A percentile compares a stretch with the other conserved stretches of the same genome.
Conservation (phyloP, 306 rosid species). For the Cicer judaicum region DNA sequence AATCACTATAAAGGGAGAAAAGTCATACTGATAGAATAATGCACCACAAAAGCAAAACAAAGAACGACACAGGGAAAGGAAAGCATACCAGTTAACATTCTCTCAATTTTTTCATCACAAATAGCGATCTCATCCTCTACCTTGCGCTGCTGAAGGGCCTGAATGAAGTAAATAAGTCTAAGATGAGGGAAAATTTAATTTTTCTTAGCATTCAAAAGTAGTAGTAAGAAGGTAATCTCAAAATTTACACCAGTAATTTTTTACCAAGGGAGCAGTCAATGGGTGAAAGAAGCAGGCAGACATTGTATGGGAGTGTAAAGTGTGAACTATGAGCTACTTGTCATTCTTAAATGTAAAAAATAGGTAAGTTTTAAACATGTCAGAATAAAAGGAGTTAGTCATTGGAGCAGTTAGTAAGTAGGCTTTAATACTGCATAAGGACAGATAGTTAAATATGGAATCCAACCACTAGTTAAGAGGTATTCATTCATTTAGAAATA, state of each 20-base stretch:
- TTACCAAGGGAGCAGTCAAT: conserved; percentile 2
- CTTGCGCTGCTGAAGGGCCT: conserved; percentile 70
- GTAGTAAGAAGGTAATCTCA: conserved; percentile 19
- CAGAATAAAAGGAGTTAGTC: conserved; percentile 5
- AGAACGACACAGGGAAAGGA: background rate
- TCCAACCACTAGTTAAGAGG: conserved; percentile 6
- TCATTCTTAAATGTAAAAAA: conserved; percentile 8
- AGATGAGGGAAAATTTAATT: conserved; percentile 16
- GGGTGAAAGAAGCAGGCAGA: conserved; percentile 26
- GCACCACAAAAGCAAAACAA: conserved; percentile 33
- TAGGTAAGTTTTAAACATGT: background rate
- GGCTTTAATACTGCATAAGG: background rate
- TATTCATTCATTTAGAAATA: conserved; percentile 4
- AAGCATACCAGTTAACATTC: conserved; percentile 62
- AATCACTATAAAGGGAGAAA: background rate
- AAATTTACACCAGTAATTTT: conserved; percentile 11
- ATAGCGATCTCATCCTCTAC: conserved; percentile 72
- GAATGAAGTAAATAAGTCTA: conserved; percentile 47
- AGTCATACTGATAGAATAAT: background rate
- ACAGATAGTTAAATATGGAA: background rate
- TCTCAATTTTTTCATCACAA: conserved; percentile 64
- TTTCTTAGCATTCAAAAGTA: conserved; percentile 39
- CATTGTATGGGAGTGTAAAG: background rate
- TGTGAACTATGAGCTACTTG: conserved; percentile 7
- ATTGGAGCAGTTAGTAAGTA: background rate